Evolutionary conservation across 257 asterid genomes (phyloP), one percentile per base, ranked within the genome.

Genomic region (Cruciata laevipes): DNA sequence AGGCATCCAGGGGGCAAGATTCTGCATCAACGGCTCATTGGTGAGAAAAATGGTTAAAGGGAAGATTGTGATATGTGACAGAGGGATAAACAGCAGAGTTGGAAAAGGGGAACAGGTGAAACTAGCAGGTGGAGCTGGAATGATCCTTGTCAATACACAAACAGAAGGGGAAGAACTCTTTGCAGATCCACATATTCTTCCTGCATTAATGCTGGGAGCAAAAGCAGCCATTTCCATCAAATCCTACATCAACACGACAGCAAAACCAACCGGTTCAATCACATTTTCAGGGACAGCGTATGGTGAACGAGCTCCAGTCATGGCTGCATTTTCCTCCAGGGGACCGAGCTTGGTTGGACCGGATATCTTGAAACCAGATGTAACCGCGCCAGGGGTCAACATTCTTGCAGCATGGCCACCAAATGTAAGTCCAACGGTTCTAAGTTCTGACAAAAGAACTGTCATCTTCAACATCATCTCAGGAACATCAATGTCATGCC

Each of bases 401-500:
- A 87, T 91, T 0, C 35, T 91, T 73, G 98, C 94, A 2, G 95
- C 98, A 2, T 89, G 91, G 94, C 92, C 94, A 0, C 84, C 86
- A 25, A 80, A 83, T 56, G 16, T 84, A 7, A 78, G 91, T 12
- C 98, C 96, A 32, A 79, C 89, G 0, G 56, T 63, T 70, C 84
- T 85, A 63, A 63, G 74, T 23, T 71, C 38, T 27, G 97, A 91
- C 77, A 80, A 57, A 30, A 78, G 96, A 67, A 76, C 84, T 6
- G 76, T 76, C 1, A 72, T 52, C 6, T 87, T 84, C 78, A 87
- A 83, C 85, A 80, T 90, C 0, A 65, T 90, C 8, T 86, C 95
- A 0, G 96, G 97, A 53, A 87, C 96, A 13, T 89, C 96, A 16
- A 89, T 89, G 96, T 85, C 95, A 0, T 89, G 95, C 35, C 96